These are phyloP conservation scores for Carpinus fangiana DNA, from an alignment of 306 rosid species.

Conservation along the genomic window DNA sequence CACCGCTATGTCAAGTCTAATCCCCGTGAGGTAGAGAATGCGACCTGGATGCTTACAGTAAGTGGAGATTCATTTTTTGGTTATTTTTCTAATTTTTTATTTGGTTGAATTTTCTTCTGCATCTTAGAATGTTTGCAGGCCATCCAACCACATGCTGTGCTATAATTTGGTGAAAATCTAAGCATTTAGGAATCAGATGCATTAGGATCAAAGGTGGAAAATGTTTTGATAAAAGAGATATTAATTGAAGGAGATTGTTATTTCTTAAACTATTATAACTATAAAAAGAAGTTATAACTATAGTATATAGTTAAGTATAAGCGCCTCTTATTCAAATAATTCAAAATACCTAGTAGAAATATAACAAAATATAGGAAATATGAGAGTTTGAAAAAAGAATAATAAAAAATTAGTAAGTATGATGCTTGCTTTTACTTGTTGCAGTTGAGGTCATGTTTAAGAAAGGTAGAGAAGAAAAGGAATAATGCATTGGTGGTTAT, in stretches of 20 bases:
- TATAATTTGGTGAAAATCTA: neutral
- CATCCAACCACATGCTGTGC: neutral
- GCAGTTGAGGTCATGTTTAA: neutral
- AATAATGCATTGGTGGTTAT: neutral
- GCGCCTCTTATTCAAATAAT: no score
- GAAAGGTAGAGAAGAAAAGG: neutral
- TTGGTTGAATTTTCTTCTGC: neutral
- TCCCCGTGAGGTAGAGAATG: conserved; percentile 18
- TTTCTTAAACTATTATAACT: neutral
- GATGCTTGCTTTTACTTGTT: neutral
- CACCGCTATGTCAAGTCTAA: conserved; percentile 30
- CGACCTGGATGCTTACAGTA: conserved; percentile 31
- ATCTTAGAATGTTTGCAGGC: conserved; percentile 2
- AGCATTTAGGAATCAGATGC: neutral
- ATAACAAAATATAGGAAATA: neutral
- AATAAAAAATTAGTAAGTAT: neutral
- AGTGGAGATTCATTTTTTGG: conserved; percentile 3
- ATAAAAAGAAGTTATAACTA: no score
- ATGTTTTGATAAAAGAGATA: neutral
- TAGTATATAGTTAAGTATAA: no score
- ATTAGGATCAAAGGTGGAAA: neutral
- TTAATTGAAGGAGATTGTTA: neutral
- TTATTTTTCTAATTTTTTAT: neutral
- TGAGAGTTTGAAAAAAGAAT: neutral
- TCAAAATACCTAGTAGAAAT: no score